These are phyloP conservation scores for Spiromastix sp. DNA, from an alignment of 2,329 filamentous ascomycete genomes.

Conservation along the genomic window DNA sequence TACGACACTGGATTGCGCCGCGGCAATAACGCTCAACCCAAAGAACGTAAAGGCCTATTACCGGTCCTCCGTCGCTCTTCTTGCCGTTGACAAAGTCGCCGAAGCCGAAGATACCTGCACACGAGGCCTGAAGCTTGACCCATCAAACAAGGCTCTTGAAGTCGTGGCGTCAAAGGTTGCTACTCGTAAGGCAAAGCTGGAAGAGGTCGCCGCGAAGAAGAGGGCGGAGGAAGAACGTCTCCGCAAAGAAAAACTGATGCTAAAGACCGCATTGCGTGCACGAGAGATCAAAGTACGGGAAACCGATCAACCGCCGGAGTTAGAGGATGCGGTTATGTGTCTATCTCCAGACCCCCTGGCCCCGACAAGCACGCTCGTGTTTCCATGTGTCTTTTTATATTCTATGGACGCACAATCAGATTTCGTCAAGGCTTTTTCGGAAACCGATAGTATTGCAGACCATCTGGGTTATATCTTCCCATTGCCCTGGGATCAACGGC, in stretches of 20 bases:
- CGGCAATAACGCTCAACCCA: slow-evolving; percentile 67
- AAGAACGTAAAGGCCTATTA: slow-evolving; percentile 85
- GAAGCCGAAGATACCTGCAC: slow-evolving; percentile 74
- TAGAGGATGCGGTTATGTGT: slow-evolving; percentile 68
- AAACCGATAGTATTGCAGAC: slow-evolving; percentile 62
- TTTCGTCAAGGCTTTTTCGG: slow-evolving; percentile 78
- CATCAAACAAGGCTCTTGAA: slow-evolving; percentile 56
- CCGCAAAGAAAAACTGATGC: slow-evolving; percentile 48
- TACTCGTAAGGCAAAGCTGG: slow-evolving; percentile 46
- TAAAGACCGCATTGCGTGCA: slow-evolving; percentile 56
- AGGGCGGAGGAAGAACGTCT: slow-evolving; percentile 35
- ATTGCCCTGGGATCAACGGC: slow-evolving; percentile 67
- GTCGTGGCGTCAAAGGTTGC: slow-evolving; percentile 54
- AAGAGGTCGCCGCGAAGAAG: slow-evolving; percentile 46
- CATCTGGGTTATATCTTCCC: slow-evolving; percentile 82
- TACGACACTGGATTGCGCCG: slow-evolving; percentile 74
- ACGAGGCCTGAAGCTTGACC: slow-evolving; percentile 63
- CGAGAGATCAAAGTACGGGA: slow-evolving; percentile 58
- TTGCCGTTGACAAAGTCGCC: slow-evolving; percentile 64
- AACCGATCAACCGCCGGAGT: slow-evolving; percentile 66
- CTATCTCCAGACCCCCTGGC: slow-evolving; percentile 65
- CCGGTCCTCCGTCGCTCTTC: slow-evolving; percentile 66
- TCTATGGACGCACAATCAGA: slow-evolving; percentile 73
- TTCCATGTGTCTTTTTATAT: slow-evolving; percentile 79
- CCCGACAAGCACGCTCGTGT: slow-evolving; percentile 57